Evolutionary conservation across 176 grass and related monocot genomes (phyloP).

Genomic region (Sorghum bicolor): Sorghum_bicolor_NCBIv3 NC_012870.2:24689001-24689500

Average conservation of each 20-base stretch:
- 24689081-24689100: neutral
- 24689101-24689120: constrained; percentile 1
- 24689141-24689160: neutral
- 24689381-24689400: neutral
- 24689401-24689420: neutral
- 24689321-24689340: neutral
- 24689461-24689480: constrained; percentile 8
- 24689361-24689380: neutral
- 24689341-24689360: neutral
- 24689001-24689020: neutral
- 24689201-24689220: constrained; percentile 39
- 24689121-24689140: neutral
- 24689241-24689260: constrained; percentile 52
- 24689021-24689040: neutral
- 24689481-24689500: constrained; percentile 38
- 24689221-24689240: constrained; percentile 52
- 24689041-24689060: constrained; percentile 7
- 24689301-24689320: constrained; percentile 56
- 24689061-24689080: neutral
- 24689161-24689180: constrained; percentile 6
- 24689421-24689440: neutral
- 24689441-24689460: neutral
- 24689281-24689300: constrained; percentile 54
- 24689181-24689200: constrained; percentile 19
- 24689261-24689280: constrained; percentile 45